Base-by-base conservation (phyloP, 106 monocot species). In the Acorus calamus region DNA sequence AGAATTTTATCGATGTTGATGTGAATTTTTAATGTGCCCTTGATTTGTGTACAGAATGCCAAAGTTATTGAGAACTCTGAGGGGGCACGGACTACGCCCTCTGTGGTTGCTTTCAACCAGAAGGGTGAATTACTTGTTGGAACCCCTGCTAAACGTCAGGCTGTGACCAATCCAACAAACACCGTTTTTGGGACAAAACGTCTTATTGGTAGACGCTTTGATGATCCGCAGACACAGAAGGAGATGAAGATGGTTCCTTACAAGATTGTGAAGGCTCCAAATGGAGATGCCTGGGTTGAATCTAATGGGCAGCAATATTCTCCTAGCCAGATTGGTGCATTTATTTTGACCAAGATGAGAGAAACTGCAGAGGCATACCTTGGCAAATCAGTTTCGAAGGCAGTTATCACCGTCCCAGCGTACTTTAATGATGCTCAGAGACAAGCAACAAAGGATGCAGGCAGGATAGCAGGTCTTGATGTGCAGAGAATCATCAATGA, bases 181-280 rank as follows among this genome's bases (percentile, higher is more conserved):
- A 92, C 87, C 4, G 9, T 92, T 14, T 92, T 84, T 63, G 92
- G 87, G 13, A 87, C 92, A 3, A 92, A 92, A 69, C 79, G 92
- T 28, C 54, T 92, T 14, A 92, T 92, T 62, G 92, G 87, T 2
- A 81, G 92, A 48, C 75, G 81, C 10, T 92, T 79, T 78, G 87
- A 92, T 67, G 92, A 92, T 64, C 77, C 87, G 49, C 87, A 81
- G 62, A 81, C 84, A 49, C 92, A 92, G 54, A 87, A 92, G 66
- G 87, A 92, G 57, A 92, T 92, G 92, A 92, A 92, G 69, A 92
- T 92, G 92, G 92, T 92, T 47, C 86, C 86, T n/a, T 86, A 78
- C 55, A 76, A 86, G 72, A 86, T 86, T 44, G 81, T 81, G 0
- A 81, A 65, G 66, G 86, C 76, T 75, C 78, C 79, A 0, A 86